These are phyloP conservation scores for Platismatia glauca DNA, from an alignment of 495 filamentous ascomycete species.

Conservation along the genomic window DNA sequence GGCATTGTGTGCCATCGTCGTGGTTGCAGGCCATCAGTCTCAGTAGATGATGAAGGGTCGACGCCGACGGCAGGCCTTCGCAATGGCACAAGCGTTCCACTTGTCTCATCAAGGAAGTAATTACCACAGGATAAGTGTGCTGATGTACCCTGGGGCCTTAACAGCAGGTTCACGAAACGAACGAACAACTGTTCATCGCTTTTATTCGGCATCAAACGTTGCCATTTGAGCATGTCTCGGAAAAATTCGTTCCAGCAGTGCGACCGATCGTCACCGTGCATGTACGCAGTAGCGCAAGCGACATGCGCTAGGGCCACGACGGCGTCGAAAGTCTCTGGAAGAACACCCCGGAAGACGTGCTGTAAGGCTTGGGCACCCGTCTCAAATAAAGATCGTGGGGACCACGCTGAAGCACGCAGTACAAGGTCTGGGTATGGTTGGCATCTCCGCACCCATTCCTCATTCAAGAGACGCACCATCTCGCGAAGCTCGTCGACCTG, in stretches of 20 bases:
- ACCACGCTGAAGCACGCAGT: neutral
- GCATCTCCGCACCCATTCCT: conserved; percentile 12
- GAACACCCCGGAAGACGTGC: neutral
- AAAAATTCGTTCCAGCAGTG: conserved; percentile 12
- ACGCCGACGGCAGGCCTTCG: neutral
- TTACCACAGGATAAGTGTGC: neutral
- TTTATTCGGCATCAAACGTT: neutral
- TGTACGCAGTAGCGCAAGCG: conserved; percentile 7
- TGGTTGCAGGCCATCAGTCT: neutral
- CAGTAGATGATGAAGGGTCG: neutral
- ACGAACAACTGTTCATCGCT: conserved; percentile 3
- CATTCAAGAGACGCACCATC: conserved; percentile 4
- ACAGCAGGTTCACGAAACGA: neutral
- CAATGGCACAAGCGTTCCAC: neutral
- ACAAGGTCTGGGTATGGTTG: neutral
- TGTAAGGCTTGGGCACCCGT: conserved; percentile 3
- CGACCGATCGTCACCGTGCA: neutral
- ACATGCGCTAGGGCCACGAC: conserved; percentile 13
- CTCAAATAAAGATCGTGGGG: conserved; percentile 2
- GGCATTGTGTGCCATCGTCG: neutral
- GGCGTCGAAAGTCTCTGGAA: conserved; percentile 6
- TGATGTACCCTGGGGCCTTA: neutral
- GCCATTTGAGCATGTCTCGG: conserved; percentile 6
- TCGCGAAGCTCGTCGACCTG: conserved; percentile 13
- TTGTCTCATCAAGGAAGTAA: neutral